Base-by-base conservation (phyloP, 371 early-diverging fungal species). In the Blakeslea trispora region DNA sequence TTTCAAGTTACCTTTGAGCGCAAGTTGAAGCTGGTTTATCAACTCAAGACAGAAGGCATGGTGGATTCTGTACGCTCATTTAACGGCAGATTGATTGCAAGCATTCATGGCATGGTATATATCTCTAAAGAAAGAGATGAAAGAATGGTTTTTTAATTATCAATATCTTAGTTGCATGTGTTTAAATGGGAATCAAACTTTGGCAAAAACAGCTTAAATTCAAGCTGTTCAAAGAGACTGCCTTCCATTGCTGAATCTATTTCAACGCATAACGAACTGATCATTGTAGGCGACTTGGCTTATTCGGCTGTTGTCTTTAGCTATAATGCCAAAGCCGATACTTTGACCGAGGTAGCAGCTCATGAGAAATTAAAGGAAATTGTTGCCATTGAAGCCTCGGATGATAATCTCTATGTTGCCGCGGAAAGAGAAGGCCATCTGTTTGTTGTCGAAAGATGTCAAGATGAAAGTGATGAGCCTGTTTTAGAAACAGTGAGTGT, bases 341-440 rank as follows among this genome's bases (percentile, higher is more conserved):
- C 61, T 19, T 64, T 95, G 24, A 74, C 69, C 21, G 87, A 88
- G 55, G 71, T 89, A 24, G 88, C 89, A 1, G 74, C 84, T 15
- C 92, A 93, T 68, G 74, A 73, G 37, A 69, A 68, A 22, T 63
- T 79, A 34, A 77, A 84, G 17, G 89, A 89, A 83, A 81, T 91
- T 42, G 82, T 85, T 10, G 82, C 85, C 0, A 60, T 90, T 7
- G 86, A 82, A 50, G 69, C 77, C 2, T 55, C 88, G 0, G 82
- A 82, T 53, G 79, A 84, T 42, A 82, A 87, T 45, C 51, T 81
- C 0, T 83, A 73, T 57, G 68, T 92, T 46, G 89, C 77, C 0
- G 83, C 86, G 0, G 89, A 92, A 44, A 69, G 77, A 53, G 66
- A 71, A 11, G 73, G 74, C 8, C 90, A 91, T 60, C 52, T 94